Base-by-base conservation (phyloP, 2,329 filamentous ascomycete species). In the Fusarium nematophilum region DNA sequence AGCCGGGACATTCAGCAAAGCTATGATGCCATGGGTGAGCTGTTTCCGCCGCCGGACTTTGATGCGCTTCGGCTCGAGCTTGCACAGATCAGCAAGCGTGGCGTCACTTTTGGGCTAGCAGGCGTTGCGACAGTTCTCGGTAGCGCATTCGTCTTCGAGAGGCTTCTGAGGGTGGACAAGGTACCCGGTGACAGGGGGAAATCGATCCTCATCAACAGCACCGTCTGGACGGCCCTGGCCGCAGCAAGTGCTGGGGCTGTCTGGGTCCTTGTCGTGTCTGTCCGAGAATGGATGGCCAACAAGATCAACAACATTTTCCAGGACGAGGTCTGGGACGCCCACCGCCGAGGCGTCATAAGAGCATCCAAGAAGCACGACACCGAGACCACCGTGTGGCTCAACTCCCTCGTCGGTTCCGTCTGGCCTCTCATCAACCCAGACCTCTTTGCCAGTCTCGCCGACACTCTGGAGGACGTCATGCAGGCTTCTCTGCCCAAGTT, bases 391-490 rank as follows among this genome's bases (percentile, higher is more conserved):
- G 84, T 86, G 1, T 92, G 90, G 90, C 79, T 92, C 48, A 92
- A 92, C 69, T 88, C 85, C 5, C 72, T 92, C 1, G 69, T 92
- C 7, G 78, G 83, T 4, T 84, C 88, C 2, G 81, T 92, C 5
- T 92, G 90, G 90, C 88, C 89, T 0, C 79, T 93, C 25, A 82
- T 92, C 67, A 92, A 92, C 67, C 90, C 90, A 0, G 90, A 92
- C 65, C 79, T 93, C 2, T 92, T 92, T 65, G 81, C 84, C 1
- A 86, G 85, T 27, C 72, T 92, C 2, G 83, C 86, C 1, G 90
- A 92, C 66, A 90, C 85, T 23, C 81, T 93, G 4, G 90, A 92
- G 73, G 90, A 92, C 70, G 87, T 92, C 40, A 92, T 92, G 90
- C 90, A 92, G 75, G 89, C 90, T 3, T 90, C 87, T 8, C 75